Evolutionary conservation across 2,329 filamentous ascomycete species (phyloP), one percentile per base, ranked within the genome.

Genomic region (Fusarium udum): DNA sequence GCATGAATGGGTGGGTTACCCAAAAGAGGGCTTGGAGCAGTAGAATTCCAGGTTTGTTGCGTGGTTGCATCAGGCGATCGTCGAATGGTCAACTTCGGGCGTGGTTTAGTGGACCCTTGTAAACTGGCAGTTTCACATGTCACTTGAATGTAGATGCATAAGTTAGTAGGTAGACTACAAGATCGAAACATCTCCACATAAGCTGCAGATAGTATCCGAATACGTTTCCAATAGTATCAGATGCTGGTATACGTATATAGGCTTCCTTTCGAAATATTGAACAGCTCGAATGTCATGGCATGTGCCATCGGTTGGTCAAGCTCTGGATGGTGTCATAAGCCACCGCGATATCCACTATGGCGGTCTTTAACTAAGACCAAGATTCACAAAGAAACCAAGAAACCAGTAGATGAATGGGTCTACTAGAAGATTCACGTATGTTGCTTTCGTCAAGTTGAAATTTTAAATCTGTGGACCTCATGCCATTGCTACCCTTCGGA

Each of bases 91-190:
- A 48, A 63, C 37, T 34, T 63, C 34, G 61, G 72, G 39, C 31
- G 55, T 51, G 72, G 72, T 65, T 70, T 58, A 73, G 67, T 75
- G 69, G 72, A 57, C 40, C 68, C 58, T 34, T 45, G 49, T 32
- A 69, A 68, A 55, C 26, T n/a, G 51, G 34, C 51, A 61, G 56
- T 75, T 75, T 75, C 73, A 75, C 73, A 75, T 75, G 73, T 57
- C 55, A 72, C 59, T 59, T 49, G 31, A 43, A 62, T 22, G 20
- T 26, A 53, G 37, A 37, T 57, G 24, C 22, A 37, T 22, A 42
- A n/a, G n/a, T n/a, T n/a, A n/a, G n/a, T n/a, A n/a, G 26, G 26
- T 26, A 26, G 26, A 26, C 26, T 26, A 28, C 18, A 51, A 36
- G 61, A 59, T 46, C 28, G 39, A 55, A 40, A 43, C 18, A 69